Base-by-base conservation (phyloP, 805 yeast species). In the Brettanomyces custersianus region DNA sequence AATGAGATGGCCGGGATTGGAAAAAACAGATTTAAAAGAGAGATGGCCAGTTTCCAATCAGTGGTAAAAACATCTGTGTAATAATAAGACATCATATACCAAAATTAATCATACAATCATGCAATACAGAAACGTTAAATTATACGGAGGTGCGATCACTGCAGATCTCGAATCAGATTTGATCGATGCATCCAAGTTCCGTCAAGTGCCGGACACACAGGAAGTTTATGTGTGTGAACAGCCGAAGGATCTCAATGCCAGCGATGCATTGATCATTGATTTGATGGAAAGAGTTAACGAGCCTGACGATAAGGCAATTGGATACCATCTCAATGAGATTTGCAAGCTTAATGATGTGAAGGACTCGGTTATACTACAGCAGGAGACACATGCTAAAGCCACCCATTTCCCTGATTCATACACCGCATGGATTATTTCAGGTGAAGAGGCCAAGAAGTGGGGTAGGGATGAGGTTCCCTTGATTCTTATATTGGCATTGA, bases 121-220 rank as follows among this genome's bases (percentile, higher is more conserved):
- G 53, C 23, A 33, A 18, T 48, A 24, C 33, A 38, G 31, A 24
- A 23, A n/a, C 1, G 45, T 44, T 34, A 60, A 60, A 21, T 57
- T 87, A 5, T 88, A 80, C 52, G 97, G 97, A 1, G 97, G 96
- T 1, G 92, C 95, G 1, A 68, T 87, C 15, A 50, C 66, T 3
- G 66, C 76, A 0, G 57, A 55, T 3, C 40, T 87, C 4, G 95
- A 95, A 0, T 39, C 45, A 1, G 72, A 70, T 0, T 65, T 80
- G 33, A 51, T 80, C 2, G 96, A 92, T 55, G 96, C 87, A 1
- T 80, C 95, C 1, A 55, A 64, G 25, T 53, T 88, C 33, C 64
- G 98, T 38, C 84, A 84, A 41, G 74, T 92, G 3, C 97, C 98
- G 0, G 96, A 92, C 50, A 77, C 87, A 1, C 97, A 92, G 54